Evolutionary conservation across 2,329 filamentous ascomycete species (phyloP).

Genomic region (Aphanoascus verrucosus): DNA sequence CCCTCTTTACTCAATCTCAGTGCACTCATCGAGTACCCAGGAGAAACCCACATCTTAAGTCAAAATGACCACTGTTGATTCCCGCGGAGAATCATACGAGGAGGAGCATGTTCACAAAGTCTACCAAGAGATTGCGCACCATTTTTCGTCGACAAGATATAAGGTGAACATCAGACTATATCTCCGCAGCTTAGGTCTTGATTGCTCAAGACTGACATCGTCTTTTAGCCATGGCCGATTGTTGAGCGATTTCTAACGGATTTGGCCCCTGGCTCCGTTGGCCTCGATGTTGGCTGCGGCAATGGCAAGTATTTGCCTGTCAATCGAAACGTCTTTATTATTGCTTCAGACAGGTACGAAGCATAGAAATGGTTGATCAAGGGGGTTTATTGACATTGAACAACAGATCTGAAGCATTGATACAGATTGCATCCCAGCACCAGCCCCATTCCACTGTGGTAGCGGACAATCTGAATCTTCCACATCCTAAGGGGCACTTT

Average conservation of each 20-base stretch:
- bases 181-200: neutral
- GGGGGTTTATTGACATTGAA: constrained; percentile 30
- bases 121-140: constrained; percentile 52
- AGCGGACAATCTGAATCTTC: constrained; percentile 73
- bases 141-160: constrained; percentile 46
- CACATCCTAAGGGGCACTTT: constrained; percentile 54
- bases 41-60: neutral
- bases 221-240: constrained; percentile 70
- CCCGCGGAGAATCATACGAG: constrained; percentile 51
- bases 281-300: constrained; percentile 86
- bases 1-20: neutral
- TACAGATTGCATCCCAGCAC: constrained; percentile 47
- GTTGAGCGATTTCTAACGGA: constrained; percentile 65
- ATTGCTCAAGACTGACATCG: constrained; percentile 3
- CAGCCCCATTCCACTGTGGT: constrained; percentile 59
- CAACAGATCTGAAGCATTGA: constrained; percentile 47
- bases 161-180: constrained; percentile 40
- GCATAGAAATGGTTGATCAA: neutral
- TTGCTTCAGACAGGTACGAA: constrained; percentile 72
- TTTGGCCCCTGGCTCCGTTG: constrained; percentile 60
- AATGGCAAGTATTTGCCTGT: constrained; percentile 91
- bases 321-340: constrained; percentile 63
- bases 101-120: constrained; percentile 78
- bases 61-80: constrained; percentile 4
- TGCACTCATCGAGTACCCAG: neutral